Evolutionary conservation across 495 filamentous ascomycete genomes (phyloP), one percentile per base, ranked within the genome.

Genomic region (Pseudomonodictys pantanalensis): DNA sequence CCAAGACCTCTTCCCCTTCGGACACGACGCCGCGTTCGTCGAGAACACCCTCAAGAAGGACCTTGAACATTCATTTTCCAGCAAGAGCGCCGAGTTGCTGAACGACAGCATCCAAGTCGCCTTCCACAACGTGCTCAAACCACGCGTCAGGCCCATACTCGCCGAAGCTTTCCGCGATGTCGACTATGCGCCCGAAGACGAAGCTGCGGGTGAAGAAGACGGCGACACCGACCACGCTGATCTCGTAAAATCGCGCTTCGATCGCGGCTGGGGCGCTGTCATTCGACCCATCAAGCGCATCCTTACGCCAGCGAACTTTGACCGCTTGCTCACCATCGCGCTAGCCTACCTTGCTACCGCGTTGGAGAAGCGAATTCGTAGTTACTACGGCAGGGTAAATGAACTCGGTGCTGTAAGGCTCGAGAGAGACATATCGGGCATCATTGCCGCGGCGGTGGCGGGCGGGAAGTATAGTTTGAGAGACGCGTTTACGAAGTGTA

Each of bases 291-390:
- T 97, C 41, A 82, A 81, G n/a, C 85, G 91, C n/a, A 80, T 97
- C 54, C 83, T 97, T 52, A 95, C 90, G 3, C 73, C 83, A 0
- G 74, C 79, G 25, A 85, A 83, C 23, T 92, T 85, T 68, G 81
- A 86, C 53, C 81, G 79, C 17, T 77, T 98, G 8, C 79, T 95
- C 18, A 82, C 85, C 29, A 77, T 83, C 6, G 88, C 91, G 9
- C 79, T 90, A 15, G 77, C 76, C 1, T 87, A 95, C 70, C 82
- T 97, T 2, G 77, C 86, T 0, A 78, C 79, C 12, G 79, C 91
- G 39, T 78, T 98, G 8, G 95, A 97, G 77, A 97, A 96, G 79
- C 76, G 92, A 2, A 84, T 97, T 28, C 92, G 86, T 86, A 85
- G 85, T 47, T 93, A 89, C 68, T 81, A 87, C 23, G 89, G 89